Evolutionary conservation across 108 stramenopile species (phyloP).

Genomic region (Nitzschia sp.): DNA sequence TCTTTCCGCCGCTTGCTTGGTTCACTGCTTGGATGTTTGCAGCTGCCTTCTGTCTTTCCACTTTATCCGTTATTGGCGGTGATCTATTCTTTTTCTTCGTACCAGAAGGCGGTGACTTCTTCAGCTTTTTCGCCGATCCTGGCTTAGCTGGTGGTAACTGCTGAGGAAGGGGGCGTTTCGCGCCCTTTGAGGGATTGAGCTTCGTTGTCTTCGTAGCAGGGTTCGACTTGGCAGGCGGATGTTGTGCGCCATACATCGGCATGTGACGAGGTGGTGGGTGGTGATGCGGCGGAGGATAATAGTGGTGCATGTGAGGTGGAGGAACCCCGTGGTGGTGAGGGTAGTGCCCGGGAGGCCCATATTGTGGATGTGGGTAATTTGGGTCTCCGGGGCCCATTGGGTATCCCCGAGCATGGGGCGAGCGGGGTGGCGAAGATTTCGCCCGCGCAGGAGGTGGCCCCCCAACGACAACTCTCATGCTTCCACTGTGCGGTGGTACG

Average conservation of each 20-base stretch:
- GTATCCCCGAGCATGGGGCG: conserved; percentile 23
- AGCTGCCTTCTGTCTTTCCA: conserved; percentile 55
- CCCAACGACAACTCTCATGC: conserved; percentile 55
- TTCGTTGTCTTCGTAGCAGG: conserved; percentile 15
- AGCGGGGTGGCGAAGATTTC: conserved; percentile 28
- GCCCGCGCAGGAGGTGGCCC: conserved; percentile 42
- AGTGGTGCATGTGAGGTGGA: conserved; percentile 46
- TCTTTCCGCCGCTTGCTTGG: conserved; percentile 60
- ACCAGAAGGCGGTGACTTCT: conserved; percentile 38
- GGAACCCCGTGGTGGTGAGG: conserved; percentile 29
- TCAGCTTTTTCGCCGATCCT: conserved; percentile 28
- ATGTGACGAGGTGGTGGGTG: conserved; percentile 38
- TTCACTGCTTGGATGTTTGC: conserved; percentile 57
- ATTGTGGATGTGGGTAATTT: conserved; percentile 24
- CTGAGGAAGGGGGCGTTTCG: conserved; percentile 18
- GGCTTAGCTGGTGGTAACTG: background rate
- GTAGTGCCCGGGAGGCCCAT: conserved; percentile 18
- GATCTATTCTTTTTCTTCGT: conserved; percentile 49
- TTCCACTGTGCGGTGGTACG: conserved; percentile 38
- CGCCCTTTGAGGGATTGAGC: conserved; percentile 1
- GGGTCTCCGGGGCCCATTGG: conserved; percentile 35
- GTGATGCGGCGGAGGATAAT: conserved; percentile 40
- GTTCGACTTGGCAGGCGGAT: conserved; percentile 29
- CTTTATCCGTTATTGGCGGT: conserved; percentile 39
- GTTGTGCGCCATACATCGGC: conserved; percentile 47